phyloP scores from a whole-genome alignment of 1,284 basidiomycete species.

The Coriolopsis trogii region DNA sequence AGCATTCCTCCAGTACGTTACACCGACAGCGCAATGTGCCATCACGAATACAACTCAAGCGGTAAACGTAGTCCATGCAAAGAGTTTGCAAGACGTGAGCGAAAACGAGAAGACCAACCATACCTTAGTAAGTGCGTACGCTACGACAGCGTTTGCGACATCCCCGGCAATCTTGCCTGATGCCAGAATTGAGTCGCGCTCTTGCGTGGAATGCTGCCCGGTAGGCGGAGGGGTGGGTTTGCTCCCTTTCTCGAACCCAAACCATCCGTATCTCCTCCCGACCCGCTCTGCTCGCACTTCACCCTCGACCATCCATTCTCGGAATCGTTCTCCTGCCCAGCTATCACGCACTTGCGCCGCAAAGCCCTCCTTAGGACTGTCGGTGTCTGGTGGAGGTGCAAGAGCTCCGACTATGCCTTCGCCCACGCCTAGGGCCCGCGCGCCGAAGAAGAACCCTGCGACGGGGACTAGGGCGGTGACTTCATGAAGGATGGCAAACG shows the following conservation, averaged over 20 bases:
- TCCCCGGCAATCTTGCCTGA: constrained; percentile 58
- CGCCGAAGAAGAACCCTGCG: constrained; percentile 73
- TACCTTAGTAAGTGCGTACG: constrained; percentile 87
- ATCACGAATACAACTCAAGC: no score
- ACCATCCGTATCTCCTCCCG: constrained; percentile 78
- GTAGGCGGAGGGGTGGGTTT: constrained; percentile 15
- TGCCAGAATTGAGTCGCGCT: constrained; percentile 15
- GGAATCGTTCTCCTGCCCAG: constrained; percentile 47
- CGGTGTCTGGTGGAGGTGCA: constrained; percentile 6
- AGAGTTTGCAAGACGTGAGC: no score
- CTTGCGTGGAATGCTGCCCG: constrained; percentile 1
- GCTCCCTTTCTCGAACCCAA: constrained; percentile 72
- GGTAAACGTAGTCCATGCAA: no score
- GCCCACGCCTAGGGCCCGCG: constrained; percentile 73
- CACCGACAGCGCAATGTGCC: no score
- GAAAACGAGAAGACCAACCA: no score
- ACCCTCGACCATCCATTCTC: constrained; percentile 75
- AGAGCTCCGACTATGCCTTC: constrained; percentile 58
- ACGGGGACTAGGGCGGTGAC: constrained; percentile 83
- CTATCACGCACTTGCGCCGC: constrained; percentile 16
- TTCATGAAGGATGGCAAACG: constrained; percentile 88
- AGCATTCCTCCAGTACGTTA: no score
- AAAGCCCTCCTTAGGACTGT: neutral
- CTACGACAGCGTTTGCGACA: constrained; percentile 78
- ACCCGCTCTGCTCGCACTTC: constrained; percentile 71